Conservation (phyloP, 257 asterid species). For the Linaria vulgaris region DNA sequence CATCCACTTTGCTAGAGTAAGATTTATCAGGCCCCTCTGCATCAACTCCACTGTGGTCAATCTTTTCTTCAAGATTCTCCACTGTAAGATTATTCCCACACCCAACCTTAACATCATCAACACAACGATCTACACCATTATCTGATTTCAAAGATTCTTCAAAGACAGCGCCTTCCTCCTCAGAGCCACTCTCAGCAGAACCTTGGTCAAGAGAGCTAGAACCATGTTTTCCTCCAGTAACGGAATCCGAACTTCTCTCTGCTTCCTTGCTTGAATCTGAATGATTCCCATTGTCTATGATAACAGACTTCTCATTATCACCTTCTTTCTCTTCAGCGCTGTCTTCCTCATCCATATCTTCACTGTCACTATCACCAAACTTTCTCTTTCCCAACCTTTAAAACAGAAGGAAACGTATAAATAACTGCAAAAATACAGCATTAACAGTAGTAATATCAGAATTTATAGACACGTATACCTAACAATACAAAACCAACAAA, state of each 20-base stretch:
- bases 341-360: constrained; percentile 46
- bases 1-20: constrained; percentile 30
- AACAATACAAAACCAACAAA: neutral
- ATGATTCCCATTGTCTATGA: constrained; percentile 47
- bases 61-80: constrained; percentile 31
- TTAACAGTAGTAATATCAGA: neutral
- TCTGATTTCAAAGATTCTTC: constrained; percentile 33
- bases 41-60: constrained; percentile 25
- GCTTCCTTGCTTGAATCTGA: constrained; percentile 69
- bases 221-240: constrained; percentile 41
- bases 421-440: no score
- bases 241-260: constrained; percentile 51
- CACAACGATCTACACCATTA: constrained; percentile 19
- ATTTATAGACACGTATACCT: no score
- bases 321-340: constrained; percentile 39
- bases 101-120: constrained; percentile 15
- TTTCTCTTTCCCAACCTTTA: constrained; percentile 77
- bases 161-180: constrained; percentile 47
- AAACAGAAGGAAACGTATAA: constrained; percentile 5
- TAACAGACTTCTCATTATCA: constrained; percentile 57
- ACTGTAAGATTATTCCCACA: constrained; percentile 15
- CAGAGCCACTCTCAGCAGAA: constrained; percentile 45
- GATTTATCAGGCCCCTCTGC: constrained; percentile 29
- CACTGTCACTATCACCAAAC: constrained; percentile 70
- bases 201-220: constrained; percentile 36